A percentile compares a stretch with the other conserved stretches of the same genome.
These are phyloP conservation scores for Penicillium taxi DNA, from an alignment of 495 filamentous ascomycete species.

Conservation along the genomic window DNA sequence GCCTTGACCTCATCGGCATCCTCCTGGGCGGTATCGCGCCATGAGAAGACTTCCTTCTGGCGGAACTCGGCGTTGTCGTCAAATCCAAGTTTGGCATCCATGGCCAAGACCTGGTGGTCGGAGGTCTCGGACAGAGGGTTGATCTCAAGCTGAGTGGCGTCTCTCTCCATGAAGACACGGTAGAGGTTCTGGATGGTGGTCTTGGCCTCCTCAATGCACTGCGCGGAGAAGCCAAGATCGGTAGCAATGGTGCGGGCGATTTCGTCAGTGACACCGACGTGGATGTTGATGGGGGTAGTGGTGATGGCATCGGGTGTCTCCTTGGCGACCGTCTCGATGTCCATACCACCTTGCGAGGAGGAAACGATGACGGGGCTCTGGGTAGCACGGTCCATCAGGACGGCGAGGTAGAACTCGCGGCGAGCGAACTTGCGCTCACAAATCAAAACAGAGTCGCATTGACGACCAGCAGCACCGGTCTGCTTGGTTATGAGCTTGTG, in stretches of 20 bases:
- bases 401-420: constrained; percentile 96
- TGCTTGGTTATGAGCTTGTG: constrained; percentile 99
- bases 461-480: constrained; percentile 82
- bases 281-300: constrained; percentile 87
- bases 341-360: constrained; percentile 97
- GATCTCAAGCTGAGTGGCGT: constrained; percentile 98
- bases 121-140: constrained; percentile 96
- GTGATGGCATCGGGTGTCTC: constrained; percentile 93
- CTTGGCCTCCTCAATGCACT: constrained; percentile 90
- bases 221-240: constrained; percentile 91
- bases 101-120: constrained; percentile 94
- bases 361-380: constrained; percentile 94
- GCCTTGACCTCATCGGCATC: constrained; percentile 96
- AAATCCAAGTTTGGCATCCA: constrained; percentile 97
- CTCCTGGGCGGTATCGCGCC: constrained; percentile 91
- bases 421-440: constrained; percentile 99
- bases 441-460: constrained; percentile 95
- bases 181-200: constrained; percentile 97
- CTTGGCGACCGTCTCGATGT: constrained; percentile 97
- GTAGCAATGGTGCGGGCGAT: constrained; percentile 85
- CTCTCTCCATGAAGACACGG: constrained; percentile 95
- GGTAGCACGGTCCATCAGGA: constrained; percentile 91
- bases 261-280: constrained; percentile 88
- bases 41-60: constrained; percentile 89
- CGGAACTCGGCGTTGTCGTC: constrained; percentile 99